These are phyloP conservation scores for Akanthomyces dipterigenus DNA, from an alignment of 2,329 filamentous ascomycete genomes.

Conservation along the genomic window DNA sequence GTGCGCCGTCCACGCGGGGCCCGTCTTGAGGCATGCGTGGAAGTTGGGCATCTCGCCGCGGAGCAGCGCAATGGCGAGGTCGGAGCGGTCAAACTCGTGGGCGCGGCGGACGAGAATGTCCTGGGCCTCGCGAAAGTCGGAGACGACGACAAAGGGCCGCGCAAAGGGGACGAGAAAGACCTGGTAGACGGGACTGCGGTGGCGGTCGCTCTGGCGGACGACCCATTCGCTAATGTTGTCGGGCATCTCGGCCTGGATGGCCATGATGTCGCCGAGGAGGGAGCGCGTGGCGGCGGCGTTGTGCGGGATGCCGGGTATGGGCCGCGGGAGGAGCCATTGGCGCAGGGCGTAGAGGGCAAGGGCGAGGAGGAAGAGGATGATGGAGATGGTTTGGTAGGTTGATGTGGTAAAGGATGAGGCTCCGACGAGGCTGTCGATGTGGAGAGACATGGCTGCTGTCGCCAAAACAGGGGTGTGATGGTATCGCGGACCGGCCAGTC, in stretches of 20 bases:
- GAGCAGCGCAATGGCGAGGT: slow-evolving; percentile 26
- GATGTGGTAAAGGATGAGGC: not conserved
- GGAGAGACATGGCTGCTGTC: not conserved
- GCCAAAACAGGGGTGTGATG: not conserved
- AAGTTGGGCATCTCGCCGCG: slow-evolving; percentile 25
- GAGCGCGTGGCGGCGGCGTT: slow-evolving; percentile 27
- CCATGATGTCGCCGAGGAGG: slow-evolving; percentile 36
- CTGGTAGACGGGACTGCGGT: slow-evolving; percentile 38
- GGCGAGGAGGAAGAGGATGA: not conserved
- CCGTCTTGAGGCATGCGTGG: slow-evolving; percentile 26
- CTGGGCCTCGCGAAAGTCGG: slow-evolving; percentile 33
- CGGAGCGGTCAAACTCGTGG: slow-evolving; percentile 38
- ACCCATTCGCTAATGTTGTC: slow-evolving; percentile 18
- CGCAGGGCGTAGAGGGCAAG: slow-evolving; percentile 7
- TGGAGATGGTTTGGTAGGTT: not conserved
- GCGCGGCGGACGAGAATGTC: slow-evolving; percentile 36
- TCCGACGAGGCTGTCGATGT: not conserved
- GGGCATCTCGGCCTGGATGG: slow-evolving; percentile 3
- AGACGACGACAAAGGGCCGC: slow-evolving; percentile 36
- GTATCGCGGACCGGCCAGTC: not conserved
- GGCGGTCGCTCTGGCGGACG: slow-evolving; percentile 23
- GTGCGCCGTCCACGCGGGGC: slow-evolving; percentile 25
- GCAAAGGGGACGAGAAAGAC: slow-evolving; percentile 38
- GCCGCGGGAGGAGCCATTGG: slow-evolving; percentile 29
- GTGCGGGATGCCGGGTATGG: slow-evolving; percentile 40